Base-by-base conservation (phyloP, 1,139 yeast species). In the Diutina scorzettiae region DNA sequence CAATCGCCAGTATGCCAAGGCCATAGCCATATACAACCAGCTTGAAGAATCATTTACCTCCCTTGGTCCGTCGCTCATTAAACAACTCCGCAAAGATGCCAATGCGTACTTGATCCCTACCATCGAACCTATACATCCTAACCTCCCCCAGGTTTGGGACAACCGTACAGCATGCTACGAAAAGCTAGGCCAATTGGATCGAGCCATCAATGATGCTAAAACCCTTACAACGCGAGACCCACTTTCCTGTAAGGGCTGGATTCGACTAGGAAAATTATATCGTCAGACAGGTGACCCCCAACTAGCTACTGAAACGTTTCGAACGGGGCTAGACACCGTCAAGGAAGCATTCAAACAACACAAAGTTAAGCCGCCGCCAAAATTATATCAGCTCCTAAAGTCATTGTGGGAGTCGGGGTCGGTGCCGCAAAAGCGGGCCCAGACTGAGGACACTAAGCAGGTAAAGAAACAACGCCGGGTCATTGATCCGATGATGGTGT, bases 281-380 rank as follows among this genome's bases (percentile, higher is more conserved):
- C 16, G 14, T 11, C n/a, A 23, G 19, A n/a, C 5, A 16, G 17
- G 17, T n/a, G 20, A 34, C 12, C 2, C 11, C 5, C 3, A 9
- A 12, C 2, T 7, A n/a, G 39, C 39, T 2, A 5, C n/a, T 14
- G 16, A 23, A 3, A 23, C 19, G 7, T 23, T 12, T 14, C 11
- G 19, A 8, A 23, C 21, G 9, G 39, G 39, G 6, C 21, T 34
- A 3, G 28, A 21, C 5, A 34, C 25, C n/a, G 23, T 34, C 27
- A 34, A 34, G 17, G 12, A 17, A 6, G 39, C 28, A 7, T 34
- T 34, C 18, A 34, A 34, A 6, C 39, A n/a, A 5, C 9, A 23
- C 28, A 34, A 34, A 20, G 23, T 34, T 14, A 34, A 34, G n/a
- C 39, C 39, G 4, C 39, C 24, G 20, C 39, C 39, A 4, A 34